Base-by-base conservation (phyloP, 306 rosid genomes). In the Begonia loranthoides region DNA sequence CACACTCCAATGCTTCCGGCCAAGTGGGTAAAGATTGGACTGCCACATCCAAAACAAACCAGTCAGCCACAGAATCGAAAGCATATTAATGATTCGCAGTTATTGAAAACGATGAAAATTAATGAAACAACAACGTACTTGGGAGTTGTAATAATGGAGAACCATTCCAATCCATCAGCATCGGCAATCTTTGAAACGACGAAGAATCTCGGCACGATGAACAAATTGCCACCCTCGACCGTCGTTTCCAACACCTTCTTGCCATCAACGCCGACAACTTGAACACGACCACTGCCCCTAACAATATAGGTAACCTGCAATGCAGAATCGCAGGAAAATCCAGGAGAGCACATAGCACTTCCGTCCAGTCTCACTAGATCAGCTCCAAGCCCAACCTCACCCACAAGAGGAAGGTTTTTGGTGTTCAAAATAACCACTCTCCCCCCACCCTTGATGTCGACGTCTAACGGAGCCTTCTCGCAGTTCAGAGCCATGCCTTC, bases 111-210 rank as follows among this genome's bases (percentile, higher is more conserved):
- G 15, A 10, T 46, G 15, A 46, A 12, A 15, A 46, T 1, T 5
- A 41, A 13, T 9, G 45, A 9, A 41, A 41, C 45, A 10, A 9
- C 61, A 0, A 45, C 87, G 38, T 60, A 84, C 84, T 84, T 69
- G 11, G 93, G 95, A 50, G 93, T 81, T 40, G 82, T 59, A 69
- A 84, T 79, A 52, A 88, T 88, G 15, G 96, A 88, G 66, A 88
- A 88, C 96, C 93, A 88, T 34, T 81, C 94, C 79, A 88, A 1
- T 13, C 95, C 95, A 15, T 76, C 86, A 6, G 83, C 71, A 59
- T 75, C 74, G 64, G 76, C 83, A n/a, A n/a, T n/a, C n/a, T n/a
- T n/a, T n/a, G n/a, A n/a, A n/a, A n/a, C n/a, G n/a, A n/a, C n/a
- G n/a, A n/a, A n/a, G n/a, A n/a, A n/a, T n/a, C n/a, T n/a, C n/a